A percentile compares a stretch with the other conserved stretches of the same genome.
phyloP scores from a whole-genome alignment of 2,329 filamentous ascomycete genomes.

The Chrysoporthe puriensis region DNA sequence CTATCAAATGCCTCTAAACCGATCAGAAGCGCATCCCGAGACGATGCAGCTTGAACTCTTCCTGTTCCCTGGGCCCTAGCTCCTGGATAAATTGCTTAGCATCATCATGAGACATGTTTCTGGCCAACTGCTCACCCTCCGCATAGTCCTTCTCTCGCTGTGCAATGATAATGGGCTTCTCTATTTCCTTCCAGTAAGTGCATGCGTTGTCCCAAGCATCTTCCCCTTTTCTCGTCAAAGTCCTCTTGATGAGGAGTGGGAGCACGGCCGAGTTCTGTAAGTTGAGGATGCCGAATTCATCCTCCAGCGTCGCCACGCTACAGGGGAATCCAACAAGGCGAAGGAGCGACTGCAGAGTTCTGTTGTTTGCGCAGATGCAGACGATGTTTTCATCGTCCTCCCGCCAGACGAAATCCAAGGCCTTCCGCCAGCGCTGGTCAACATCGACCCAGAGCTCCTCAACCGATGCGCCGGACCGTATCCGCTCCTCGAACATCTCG shows the following conservation, averaged over 20 bases:
- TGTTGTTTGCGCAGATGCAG: background rate
- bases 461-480: background rate
- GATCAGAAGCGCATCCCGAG: background rate
- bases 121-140: background rate
- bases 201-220: background rate
- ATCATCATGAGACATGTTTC: background rate
- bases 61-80: slow-evolving; percentile 1
- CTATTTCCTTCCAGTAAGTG: background rate
- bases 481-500: slow-evolving; percentile 5
- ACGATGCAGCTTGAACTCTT: slow-evolving; percentile 3
- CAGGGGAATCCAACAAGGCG: background rate
- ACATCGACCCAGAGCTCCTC: background rate
- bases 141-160: slow-evolving; percentile 7
- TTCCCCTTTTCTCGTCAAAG: background rate
- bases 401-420: background rate
- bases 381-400: background rate
- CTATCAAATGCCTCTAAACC: background rate
- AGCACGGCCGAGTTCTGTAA: background rate
- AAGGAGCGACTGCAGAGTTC: slow-evolving; percentile 1
- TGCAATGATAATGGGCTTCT: slow-evolving; percentile 2
- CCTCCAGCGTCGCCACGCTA: background rate
- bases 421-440: background rate
- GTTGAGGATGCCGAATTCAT: slow-evolving; percentile 4
- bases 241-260: background rate
- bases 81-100: background rate